Conservation (phyloP, 164 flowering plant species). For the Piper betle region DNA sequence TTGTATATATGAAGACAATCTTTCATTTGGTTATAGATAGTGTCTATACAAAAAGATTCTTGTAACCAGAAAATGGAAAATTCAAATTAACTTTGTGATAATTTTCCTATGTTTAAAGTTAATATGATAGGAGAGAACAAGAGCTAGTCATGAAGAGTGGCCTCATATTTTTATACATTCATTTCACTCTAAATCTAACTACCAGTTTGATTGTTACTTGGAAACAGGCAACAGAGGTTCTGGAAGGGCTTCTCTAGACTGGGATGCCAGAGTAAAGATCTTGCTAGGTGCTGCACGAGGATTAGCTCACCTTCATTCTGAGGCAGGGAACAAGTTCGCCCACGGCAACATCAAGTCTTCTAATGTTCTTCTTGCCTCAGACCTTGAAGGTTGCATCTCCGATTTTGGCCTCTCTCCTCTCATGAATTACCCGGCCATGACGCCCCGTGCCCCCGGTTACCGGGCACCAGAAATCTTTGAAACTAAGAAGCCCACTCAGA, state of each 20-base stretch:
- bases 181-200: too few species aligned
- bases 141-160: too few species aligned
- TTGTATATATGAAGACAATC: too few species aligned
- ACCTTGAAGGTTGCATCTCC: constrained; percentile 55
- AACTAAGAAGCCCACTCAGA: constrained; percentile 45
- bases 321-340: constrained; percentile 54
- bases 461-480: constrained; percentile 82
- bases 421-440: constrained; percentile 38
- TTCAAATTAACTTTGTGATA: too few species aligned
- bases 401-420: constrained; percentile 59
- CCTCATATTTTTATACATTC: too few species aligned
- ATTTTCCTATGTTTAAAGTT: too few species aligned
- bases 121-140: too few species aligned
- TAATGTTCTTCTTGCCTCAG: constrained; percentile 65
- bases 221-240: constrained; percentile 1
- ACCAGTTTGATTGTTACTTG: not conserved
- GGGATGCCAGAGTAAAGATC: constrained; percentile 61
- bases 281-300: constrained; percentile 81
- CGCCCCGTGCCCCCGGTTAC: constrained; percentile 41
- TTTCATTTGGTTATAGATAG: too few species aligned
- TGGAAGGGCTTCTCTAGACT: constrained; percentile 7
- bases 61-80: too few species aligned
- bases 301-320: constrained; percentile 49
- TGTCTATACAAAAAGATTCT: too few species aligned
- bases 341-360: constrained; percentile 82